phyloP scores from a whole-genome alignment of 2,329 filamentous ascomycete genomes.

The Stemphylium lycopersici region DNA sequence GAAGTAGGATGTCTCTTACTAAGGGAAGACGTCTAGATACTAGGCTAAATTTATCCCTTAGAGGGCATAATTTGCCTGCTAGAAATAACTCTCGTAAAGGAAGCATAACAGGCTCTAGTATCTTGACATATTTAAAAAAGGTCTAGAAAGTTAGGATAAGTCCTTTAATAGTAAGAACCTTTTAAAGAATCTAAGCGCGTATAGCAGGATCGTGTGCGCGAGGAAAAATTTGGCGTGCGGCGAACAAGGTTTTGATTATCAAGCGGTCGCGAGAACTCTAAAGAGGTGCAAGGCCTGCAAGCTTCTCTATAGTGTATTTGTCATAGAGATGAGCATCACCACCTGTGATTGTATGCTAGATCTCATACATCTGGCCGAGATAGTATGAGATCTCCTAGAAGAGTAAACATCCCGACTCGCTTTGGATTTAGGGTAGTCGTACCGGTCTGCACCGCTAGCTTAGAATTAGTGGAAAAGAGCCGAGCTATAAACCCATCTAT shows the following conservation, averaged over 20 bases:
- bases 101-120: constrained; percentile 15
- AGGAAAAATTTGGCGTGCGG: constrained; percentile 8
- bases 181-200: constrained; percentile 9
- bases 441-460: constrained; percentile 19
- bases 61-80: constrained; percentile 3
- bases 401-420: neutral
- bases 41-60: constrained; percentile 4
- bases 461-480: constrained; percentile 15
- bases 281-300: constrained; percentile 5
- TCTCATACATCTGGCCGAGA: constrained; percentile 8
- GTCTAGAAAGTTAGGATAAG: constrained; percentile 14
- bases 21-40: constrained; percentile 8
- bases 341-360: constrained; percentile 11
- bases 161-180: constrained; percentile 8
- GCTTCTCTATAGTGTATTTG: constrained; percentile 14
- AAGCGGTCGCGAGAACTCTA: constrained; percentile 15
- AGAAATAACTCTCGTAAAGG: constrained; percentile 11
- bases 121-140: constrained; percentile 18
- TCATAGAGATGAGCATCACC: constrained; percentile 5
- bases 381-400: constrained; percentile 18
- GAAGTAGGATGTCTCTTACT: constrained; percentile 14
- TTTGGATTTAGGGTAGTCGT: neutral
- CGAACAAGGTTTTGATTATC: constrained; percentile 9
- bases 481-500: constrained; percentile 11
- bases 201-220: constrained; percentile 2